A percentile compares a stretch with the other conserved stretches of the same genome.
These are phyloP conservation scores for Ramaria rubella DNA, from an alignment of 768 basidiomycete species.

Conservation along the genomic window DNA sequence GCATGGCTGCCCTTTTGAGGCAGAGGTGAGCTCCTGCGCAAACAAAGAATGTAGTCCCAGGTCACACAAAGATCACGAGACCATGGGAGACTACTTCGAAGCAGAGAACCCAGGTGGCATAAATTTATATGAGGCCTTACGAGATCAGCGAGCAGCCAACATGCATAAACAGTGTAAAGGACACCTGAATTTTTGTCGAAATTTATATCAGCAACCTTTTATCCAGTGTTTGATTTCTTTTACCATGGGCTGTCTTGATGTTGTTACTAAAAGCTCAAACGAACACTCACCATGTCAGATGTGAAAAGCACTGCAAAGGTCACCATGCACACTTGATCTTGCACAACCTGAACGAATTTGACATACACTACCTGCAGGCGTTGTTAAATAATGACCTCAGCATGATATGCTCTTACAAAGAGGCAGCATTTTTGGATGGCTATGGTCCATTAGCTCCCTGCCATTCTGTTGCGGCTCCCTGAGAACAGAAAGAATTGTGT, in stretches of 20 bases:
- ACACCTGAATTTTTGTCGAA: neutral
- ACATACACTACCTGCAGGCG: conserved; percentile 20
- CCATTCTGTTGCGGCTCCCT: conserved; percentile 13
- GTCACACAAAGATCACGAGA: neutral
- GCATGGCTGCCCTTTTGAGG: conserved; percentile 18
- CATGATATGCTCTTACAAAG: conserved; percentile 7
- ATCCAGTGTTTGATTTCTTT: conserved; percentile 9
- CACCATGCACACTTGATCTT: conserved; percentile 19
- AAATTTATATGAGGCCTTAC: conserved; percentile 1
- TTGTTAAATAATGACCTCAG: conserved; percentile 12
- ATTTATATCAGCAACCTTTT: conserved; percentile 17
- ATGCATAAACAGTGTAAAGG: neutral
- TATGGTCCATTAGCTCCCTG: conserved; percentile 22
- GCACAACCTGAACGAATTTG: conserved; percentile 19
- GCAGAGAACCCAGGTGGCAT: neutral
- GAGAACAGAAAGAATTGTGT: conserved; percentile 16
- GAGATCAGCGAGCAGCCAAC: neutral
- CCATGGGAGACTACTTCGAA: neutral
- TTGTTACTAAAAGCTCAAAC: neutral
- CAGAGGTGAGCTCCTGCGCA: too few species aligned
- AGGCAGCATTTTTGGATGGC: conserved; percentile 7
- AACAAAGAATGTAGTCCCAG: too few species aligned
- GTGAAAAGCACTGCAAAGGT: neutral
- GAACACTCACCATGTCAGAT: conserved; percentile 7
- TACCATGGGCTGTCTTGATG: too few species aligned